Evolutionary conservation across 257 asterid genomes (phyloP).

Genomic region (Cinchona pubescens): DNA sequence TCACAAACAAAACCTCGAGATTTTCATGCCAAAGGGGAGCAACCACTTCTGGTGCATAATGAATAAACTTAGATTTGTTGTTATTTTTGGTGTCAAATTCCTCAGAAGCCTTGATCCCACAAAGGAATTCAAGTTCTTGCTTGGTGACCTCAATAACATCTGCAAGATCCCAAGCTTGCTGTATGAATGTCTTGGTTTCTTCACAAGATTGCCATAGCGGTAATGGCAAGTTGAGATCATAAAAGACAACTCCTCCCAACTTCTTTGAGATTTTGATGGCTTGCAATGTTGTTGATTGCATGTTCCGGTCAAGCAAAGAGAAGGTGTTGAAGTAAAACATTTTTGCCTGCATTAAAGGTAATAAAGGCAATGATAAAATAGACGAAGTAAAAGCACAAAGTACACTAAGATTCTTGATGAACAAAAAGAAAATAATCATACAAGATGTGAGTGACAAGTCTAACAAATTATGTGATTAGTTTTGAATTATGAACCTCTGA

Average conservation of each 20-base stretch:
- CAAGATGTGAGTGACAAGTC: neutral
- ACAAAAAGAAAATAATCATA: neutral
- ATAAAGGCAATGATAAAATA: neutral
- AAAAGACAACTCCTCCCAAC: slow-evolving; percentile 69
- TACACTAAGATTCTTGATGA: neutral
- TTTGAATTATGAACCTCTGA: neutral
- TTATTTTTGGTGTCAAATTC: slow-evolving; percentile 64
- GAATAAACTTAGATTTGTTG: slow-evolving; percentile 65
- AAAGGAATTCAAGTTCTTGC: slow-evolving; percentile 91
- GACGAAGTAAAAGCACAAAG: neutral
- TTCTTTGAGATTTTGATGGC: slow-evolving; percentile 67
- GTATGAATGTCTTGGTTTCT: slow-evolving; percentile 65
- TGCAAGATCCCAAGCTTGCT: slow-evolving; percentile 65
- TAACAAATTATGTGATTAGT: neutral
- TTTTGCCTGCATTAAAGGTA: slow-evolving; percentile 56
- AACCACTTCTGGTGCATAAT: slow-evolving; percentile 70
- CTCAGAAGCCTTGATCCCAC: slow-evolving; percentile 67
- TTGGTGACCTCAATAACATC: slow-evolving; percentile 82
- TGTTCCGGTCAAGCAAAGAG: slow-evolving; percentile 68
- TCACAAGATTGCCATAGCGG: slow-evolving; percentile 80
- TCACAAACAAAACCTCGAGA: slow-evolving; percentile 81
- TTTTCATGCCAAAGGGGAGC: slow-evolving; percentile 81
- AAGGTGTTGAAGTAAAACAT: slow-evolving; percentile 90
- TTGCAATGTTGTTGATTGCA: slow-evolving; percentile 66
- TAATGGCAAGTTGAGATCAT: slow-evolving; percentile 80